Percentiles rank a stretch among this genome's conserved stretches.
Conservation (phyloP, 2,329 filamentous ascomycete genomes). For the Colletotrichum higginsianum region DNA sequence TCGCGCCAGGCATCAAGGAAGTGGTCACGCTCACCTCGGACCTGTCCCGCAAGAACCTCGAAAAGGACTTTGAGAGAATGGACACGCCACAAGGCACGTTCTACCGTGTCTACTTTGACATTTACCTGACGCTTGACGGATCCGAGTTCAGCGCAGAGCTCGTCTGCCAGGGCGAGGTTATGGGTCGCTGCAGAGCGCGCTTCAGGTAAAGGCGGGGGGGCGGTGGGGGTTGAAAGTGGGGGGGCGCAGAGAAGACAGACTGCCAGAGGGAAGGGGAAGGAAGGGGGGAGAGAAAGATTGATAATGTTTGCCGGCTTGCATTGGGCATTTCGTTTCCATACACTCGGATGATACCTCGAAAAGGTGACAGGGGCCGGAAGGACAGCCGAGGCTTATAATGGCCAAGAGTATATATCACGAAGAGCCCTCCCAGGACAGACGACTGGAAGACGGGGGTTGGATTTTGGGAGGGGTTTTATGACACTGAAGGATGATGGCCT, state of each 20-base stretch:
- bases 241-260: neutral
- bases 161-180: conserved; percentile 99
- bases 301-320: conserved; percentile 30
- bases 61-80: conserved; percentile 99
- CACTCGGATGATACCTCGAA: conserved; percentile 45
- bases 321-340: conserved; percentile 42
- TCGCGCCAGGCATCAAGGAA: conserved; percentile 89
- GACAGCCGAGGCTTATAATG: conserved; percentile 40
- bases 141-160: conserved; percentile 98
- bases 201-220: conserved; percentile 72
- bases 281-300: conserved; percentile 19
- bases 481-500: conserved; percentile 38
- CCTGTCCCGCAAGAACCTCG: conserved; percentile 96
- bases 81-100: conserved; percentile 98
- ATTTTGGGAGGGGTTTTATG: conserved; percentile 34
- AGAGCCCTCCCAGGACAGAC: conserved; percentile 37
- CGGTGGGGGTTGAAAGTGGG: neutral
- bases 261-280: too few species aligned
- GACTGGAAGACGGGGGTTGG: conserved; percentile 33
- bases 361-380: conserved; percentile 37
- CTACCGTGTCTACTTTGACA: conserved; percentile 85
- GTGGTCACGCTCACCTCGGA: conserved; percentile 98
- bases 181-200: conserved; percentile 94
- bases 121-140: conserved; percentile 94
- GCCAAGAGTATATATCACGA: conserved; percentile 41